Evolutionary conservation across 805 yeast species (phyloP).

Genomic region (Teunomyces pallodes): DNA sequence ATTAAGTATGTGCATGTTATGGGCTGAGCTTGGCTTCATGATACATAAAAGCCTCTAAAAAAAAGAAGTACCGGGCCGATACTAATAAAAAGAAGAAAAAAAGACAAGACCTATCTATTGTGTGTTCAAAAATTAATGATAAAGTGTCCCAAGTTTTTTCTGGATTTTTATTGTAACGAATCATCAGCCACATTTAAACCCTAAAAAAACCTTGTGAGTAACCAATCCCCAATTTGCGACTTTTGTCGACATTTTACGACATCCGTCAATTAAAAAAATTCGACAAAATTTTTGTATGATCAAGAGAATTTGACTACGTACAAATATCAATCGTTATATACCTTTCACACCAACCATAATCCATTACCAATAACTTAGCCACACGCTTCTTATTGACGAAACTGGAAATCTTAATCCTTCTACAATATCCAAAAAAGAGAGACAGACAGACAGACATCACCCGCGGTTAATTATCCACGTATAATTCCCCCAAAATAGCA

Average conservation of each 20-base stretch:
- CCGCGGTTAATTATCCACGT: not conserved
- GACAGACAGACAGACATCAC: too few relatives aligned
- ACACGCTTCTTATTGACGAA: not conserved
- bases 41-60: not conserved
- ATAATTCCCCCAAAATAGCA: not conserved
- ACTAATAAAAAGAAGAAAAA: too few relatives aligned
- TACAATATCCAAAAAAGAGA: not conserved
- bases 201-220: not conserved
- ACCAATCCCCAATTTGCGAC: not conserved
- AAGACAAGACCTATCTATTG: not conserved
- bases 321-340: not conserved
- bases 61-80: too few relatives aligned
- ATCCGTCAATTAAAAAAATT: slow-evolving; percentile 3
- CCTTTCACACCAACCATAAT: not conserved
- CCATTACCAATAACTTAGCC: not conserved
- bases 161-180: too few relatives aligned
- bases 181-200: not conserved
- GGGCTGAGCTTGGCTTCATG: not conserved
- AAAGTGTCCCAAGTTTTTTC: too few relatives aligned
- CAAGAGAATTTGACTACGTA: not conserved
- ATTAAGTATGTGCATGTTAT: not conserved
- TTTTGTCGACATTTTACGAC: slow-evolving; percentile 5
- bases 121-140: not conserved
- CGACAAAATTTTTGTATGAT: slow-evolving; percentile 4
- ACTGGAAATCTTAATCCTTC: not conserved